Base-by-base conservation (phyloP, 768 basidiomycete species). In the Lactarius indigo region DNA sequence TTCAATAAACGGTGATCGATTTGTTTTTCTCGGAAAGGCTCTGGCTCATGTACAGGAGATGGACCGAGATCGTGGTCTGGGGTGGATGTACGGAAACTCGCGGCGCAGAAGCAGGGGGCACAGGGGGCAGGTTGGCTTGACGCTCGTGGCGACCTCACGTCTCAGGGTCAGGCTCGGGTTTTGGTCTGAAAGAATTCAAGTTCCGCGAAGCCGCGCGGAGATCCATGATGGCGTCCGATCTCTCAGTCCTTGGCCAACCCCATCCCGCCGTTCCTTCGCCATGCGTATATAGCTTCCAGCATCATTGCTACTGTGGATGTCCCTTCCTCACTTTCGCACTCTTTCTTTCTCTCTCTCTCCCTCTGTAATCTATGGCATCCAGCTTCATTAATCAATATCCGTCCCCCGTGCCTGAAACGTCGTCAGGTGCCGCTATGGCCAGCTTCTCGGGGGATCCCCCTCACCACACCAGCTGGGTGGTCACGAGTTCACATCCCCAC, bases 201-300 rank as follows among this genome's bases (percentile, higher is more conserved):
- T 55, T 56, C 66, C 66, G 66, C 66, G 66, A 67, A 68, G 58
- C 57, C 66, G 63, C 54, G 62, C 66, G 66, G 66, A 68, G 66
- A 68, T 68, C 66, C 63, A 64, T 68, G 58, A 68, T 68, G 66
- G 66, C 66, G 66, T 67, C 66, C 66, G 66, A 67, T 67, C 66
- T 67, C 58, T 59, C 61, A 67, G 62, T 63, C 52, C 33, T 56
- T 59, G 57, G 57, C 62, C 61, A 63, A 50, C 65, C 63, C 63
- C 66, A 68, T 64, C 66, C 66, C 66, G 66, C 66, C 65, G 56
- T 66, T 63, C 52, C 61, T 59, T 63, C 66, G 62, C 66, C 66
- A 68, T 68, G 66, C 66, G 66, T 68, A 68, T 68, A 68, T 68
- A 68, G 66, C 66, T 68, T 64, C 62, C 58, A 64, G 23, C 66